Percentiles rank a stretch among this genome's conserved stretches.
Evolutionary conservation across 2,329 filamentous ascomycete genomes (phyloP).

Genomic region (Acephala macrosclerotiorum): DNA sequence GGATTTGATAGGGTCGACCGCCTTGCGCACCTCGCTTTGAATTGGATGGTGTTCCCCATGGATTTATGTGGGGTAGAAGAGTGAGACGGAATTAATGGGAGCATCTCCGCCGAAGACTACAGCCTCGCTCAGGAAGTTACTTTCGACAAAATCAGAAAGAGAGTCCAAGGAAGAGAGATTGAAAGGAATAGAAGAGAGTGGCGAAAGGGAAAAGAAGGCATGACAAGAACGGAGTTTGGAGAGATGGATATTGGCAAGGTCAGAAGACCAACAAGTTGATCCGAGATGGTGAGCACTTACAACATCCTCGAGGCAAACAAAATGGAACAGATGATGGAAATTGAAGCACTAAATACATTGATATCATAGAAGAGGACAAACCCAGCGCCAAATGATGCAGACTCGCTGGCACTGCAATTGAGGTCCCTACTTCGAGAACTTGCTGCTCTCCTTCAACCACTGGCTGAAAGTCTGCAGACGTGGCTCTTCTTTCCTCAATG

Average conservation of each 20-base stretch:
- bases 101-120: neutral
- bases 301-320: no score
- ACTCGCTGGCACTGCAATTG: neutral
- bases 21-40: neutral
- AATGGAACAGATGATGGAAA: no score
- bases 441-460: constrained; percentile 24
- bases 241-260: no score
- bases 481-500: constrained; percentile 51
- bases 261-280: no score
- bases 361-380: neutral
- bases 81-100: neutral
- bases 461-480: constrained; percentile 15
- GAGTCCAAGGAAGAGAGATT: neutral
- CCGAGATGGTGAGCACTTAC: no score
- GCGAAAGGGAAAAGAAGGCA: no score
- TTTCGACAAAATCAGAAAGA: neutral
- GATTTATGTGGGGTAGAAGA: neutral
- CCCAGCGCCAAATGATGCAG: neutral
- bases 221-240: no score
- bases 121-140: neutral
- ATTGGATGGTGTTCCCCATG: neutral
- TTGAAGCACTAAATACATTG: neutral
- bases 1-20: neutral
- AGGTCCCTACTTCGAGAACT: constrained; percentile 14
- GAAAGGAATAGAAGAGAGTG: neutral